These are phyloP conservation scores for Apiotrichum laibachii DNA, from an alignment of 1,284 basidiomycete genomes.

Conservation along the genomic window DNA sequence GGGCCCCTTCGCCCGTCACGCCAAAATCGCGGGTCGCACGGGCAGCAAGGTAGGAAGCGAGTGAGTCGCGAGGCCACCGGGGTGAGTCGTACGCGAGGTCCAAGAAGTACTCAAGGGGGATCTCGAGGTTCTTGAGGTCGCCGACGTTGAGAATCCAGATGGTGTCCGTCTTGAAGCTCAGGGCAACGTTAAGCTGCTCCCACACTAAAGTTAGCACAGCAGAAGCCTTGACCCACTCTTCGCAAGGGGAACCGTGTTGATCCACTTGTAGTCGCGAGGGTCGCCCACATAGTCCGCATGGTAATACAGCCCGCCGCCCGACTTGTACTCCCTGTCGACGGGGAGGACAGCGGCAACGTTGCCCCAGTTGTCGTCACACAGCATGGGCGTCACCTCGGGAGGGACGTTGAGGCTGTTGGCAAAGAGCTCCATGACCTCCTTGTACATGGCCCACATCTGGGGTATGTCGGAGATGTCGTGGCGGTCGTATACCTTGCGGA, in stretches of 20 bases:
- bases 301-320: constrained; percentile 66
- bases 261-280: constrained; percentile 51
- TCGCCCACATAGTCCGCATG: constrained; percentile 55
- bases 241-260: constrained; percentile 37
- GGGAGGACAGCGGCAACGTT: constrained; percentile 53
- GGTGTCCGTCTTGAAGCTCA: constrained; percentile 27
- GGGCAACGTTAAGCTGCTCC: constrained; percentile 38
- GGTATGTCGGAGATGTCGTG: constrained; percentile 56
- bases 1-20: constrained; percentile 49
- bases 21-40: constrained; percentile 69
- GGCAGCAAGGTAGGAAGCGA: constrained; percentile 57
- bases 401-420: constrained; percentile 55
- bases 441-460: constrained; percentile 56
- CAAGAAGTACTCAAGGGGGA: constrained; percentile 67
- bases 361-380: constrained; percentile 48
- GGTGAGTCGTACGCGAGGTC: constrained; percentile 62
- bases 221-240: constrained; percentile 24
- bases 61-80: constrained; percentile 56
- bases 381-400: constrained; percentile 21
- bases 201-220: constrained; percentile 21
- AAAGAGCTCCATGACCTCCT: constrained; percentile 68
- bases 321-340: constrained; percentile 57
- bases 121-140: constrained; percentile 69
- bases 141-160: constrained; percentile 55
- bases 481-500: constrained; percentile 55